These are phyloP conservation scores for Suillus subalutaceus DNA, from an alignment of 768 basidiomycete species.

Conservation along the genomic window DNA sequence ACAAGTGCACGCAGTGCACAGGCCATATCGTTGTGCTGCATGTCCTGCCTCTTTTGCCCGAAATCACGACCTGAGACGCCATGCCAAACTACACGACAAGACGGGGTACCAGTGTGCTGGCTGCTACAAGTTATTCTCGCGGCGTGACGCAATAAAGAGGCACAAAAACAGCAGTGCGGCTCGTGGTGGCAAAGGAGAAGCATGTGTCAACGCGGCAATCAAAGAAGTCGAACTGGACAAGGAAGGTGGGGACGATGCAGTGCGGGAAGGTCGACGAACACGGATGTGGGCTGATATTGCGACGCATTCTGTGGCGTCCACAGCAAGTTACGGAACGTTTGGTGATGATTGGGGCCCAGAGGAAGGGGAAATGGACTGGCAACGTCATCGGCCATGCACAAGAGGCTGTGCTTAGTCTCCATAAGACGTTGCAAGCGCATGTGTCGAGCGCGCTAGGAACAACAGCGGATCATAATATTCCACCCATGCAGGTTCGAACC, in stretches of 20 bases:
- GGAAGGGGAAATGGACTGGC: constrained; percentile 63
- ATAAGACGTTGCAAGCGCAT: constrained; percentile 56
- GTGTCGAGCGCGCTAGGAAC: constrained; percentile 59
- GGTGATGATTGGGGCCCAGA: constrained; percentile 41
- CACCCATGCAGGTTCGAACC: constrained; percentile 43
- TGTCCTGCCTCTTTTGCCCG: constrained; percentile 80
- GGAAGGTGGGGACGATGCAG: constrained; percentile 37
- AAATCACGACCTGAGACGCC: constrained; percentile 82
- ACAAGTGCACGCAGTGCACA: constrained; percentile 62
- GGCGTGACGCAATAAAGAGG: constrained; percentile 79
- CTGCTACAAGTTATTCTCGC: constrained; percentile 73
- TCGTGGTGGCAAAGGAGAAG: constrained; percentile 52
- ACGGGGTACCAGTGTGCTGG: constrained; percentile 76
- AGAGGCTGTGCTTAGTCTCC: constrained; percentile 54
- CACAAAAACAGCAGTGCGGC: constrained; percentile 66
- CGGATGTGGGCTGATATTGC: constrained; percentile 68
- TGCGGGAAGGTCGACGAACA: constrained; percentile 61
- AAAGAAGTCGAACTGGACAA: constrained; percentile 57
- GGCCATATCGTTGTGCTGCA: constrained; percentile 62
- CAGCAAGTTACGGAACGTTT: constrained; percentile 15
- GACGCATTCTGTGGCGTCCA: constrained; percentile 33
- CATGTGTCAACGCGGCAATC: constrained; percentile 60
- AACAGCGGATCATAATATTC: constrained; percentile 28
- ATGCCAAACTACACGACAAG: constrained; percentile 69
- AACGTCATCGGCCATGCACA: constrained; percentile 53